Conservation (phyloP, 768 basidiomycete genomes). For the Stropharia rugosoannulata region DNA sequence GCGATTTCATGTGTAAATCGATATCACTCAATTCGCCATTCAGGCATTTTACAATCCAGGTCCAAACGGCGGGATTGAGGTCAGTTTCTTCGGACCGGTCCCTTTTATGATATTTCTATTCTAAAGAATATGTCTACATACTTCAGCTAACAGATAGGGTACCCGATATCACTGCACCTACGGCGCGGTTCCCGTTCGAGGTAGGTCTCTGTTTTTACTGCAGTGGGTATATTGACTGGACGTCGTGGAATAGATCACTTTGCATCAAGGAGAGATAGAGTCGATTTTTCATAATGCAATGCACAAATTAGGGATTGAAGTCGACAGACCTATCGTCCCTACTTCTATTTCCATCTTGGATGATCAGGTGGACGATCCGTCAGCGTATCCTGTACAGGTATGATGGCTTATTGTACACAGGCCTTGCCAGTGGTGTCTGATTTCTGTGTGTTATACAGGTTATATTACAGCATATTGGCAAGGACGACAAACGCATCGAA, state of each 20-base stretch:
- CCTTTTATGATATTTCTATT: neutral
- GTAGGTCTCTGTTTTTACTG: conserved; percentile 27
- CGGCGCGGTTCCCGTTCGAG: conserved; percentile 73
- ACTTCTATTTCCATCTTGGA: conserved; percentile 45
- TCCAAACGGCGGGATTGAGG: conserved; percentile 60
- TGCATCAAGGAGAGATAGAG: conserved; percentile 68
- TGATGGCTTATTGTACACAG: conserved; percentile 7
- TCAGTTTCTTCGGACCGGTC: conserved; percentile 18
- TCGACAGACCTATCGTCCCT: conserved; percentile 51
- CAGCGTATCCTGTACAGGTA: conserved; percentile 36
- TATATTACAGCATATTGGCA: conserved; percentile 40
- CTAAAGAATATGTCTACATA: neutral
- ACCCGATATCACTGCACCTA: conserved; percentile 58
- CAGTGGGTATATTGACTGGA: neutral
- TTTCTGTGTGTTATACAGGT: conserved; percentile 29
- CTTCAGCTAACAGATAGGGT: conserved; percentile 59
- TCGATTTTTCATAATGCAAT: conserved; percentile 58
- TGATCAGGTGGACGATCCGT: conserved; percentile 41
- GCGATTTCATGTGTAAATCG: neutral
- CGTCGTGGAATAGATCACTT: conserved; percentile 39
- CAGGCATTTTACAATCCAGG: conserved; percentile 81
- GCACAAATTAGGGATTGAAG: conserved; percentile 41
- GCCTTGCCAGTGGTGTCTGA: neutral
- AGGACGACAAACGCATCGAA: conserved; percentile 42
- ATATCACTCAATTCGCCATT: neutral